phyloP scores from a whole-genome alignment of 1,284 basidiomycete genomes.

The Puccinia triticina region DNA sequence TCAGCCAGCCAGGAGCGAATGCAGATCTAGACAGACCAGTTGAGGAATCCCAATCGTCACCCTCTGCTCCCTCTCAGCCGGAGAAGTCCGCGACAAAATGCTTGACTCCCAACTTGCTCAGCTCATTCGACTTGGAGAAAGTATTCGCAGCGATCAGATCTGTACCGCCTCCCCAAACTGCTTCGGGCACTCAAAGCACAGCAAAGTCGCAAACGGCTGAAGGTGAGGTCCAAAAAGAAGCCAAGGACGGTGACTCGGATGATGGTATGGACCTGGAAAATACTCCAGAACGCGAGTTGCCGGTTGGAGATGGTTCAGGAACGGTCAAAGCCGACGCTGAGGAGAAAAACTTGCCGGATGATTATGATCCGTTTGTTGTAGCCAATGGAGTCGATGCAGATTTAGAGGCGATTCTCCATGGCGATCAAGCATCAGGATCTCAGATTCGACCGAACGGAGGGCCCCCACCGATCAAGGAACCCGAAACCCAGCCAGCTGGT shows the following conservation, averaged over 20 bases:
- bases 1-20: not conserved
- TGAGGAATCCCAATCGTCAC: not conserved
- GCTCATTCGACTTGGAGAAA: conserved; percentile 45
- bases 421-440: conserved; percentile 31
- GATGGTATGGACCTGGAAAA: conserved; percentile 48
- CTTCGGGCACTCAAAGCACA: conserved; percentile 2
- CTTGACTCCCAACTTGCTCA: conserved; percentile 12
- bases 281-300: conserved; percentile 38
- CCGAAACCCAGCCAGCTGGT: conserved; percentile 16
- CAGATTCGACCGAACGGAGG: not conserved
- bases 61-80: not conserved
- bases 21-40: not conserved
- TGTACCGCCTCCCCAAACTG: conserved; percentile 28
- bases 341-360: conserved; percentile 35
- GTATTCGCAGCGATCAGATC: conserved; percentile 44
- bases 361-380: conserved; percentile 51
- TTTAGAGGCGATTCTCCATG: conserved; percentile 50
- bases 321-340: not conserved
- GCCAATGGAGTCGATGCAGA: conserved; percentile 48
- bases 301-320: not conserved
- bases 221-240: conserved; percentile 5
- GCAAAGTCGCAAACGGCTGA: conserved; percentile 5
- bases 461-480: conserved; percentile 7
- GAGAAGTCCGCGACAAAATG: conserved; percentile 3
- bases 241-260: conserved; percentile 30